These are phyloP conservation scores for Suillus plorans DNA, from an alignment of 768 basidiomycete genomes.

Conservation along the genomic window DNA sequence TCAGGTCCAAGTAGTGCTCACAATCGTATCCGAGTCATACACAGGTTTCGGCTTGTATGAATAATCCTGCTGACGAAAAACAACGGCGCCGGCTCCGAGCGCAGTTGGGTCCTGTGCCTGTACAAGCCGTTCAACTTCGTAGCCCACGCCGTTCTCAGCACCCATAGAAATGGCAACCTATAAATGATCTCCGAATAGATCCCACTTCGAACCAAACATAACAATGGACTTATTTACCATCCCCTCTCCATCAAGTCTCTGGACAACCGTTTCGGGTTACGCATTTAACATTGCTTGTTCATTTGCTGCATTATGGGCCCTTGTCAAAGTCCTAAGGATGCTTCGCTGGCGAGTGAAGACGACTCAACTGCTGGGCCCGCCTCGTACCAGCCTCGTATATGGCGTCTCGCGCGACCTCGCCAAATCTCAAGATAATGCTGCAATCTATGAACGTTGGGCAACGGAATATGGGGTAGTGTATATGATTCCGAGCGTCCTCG, in stretches of 20 bases:
- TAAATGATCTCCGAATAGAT: background rate
- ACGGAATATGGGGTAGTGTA: constrained; percentile 20
- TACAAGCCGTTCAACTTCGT: background rate
- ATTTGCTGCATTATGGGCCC: background rate
- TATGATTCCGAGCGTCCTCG: constrained; percentile 15
- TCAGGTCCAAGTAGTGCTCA: background rate
- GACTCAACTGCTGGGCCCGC: constrained; percentile 19
- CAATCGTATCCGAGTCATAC: background rate
- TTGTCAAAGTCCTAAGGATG: background rate
- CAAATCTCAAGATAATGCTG: constrained; percentile 1
- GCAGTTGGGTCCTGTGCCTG: background rate
- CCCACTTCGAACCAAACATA: background rate
- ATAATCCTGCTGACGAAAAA: background rate
- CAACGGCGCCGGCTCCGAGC: no score
- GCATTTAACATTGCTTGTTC: background rate
- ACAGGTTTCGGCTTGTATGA: background rate
- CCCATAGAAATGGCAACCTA: background rate
- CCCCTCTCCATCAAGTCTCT: background rate
- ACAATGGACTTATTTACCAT: background rate
- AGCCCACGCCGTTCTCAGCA: background rate
- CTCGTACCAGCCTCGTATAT: constrained; percentile 16
- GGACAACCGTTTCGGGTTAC: background rate
- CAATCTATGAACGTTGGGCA: constrained; percentile 23
- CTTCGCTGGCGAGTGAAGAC: constrained; percentile 7
- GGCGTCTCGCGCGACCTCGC: constrained; percentile 14